Evolutionary conservation across 805 yeast genomes (phyloP).

Genomic region (Huiozyma sinensis): DNA sequence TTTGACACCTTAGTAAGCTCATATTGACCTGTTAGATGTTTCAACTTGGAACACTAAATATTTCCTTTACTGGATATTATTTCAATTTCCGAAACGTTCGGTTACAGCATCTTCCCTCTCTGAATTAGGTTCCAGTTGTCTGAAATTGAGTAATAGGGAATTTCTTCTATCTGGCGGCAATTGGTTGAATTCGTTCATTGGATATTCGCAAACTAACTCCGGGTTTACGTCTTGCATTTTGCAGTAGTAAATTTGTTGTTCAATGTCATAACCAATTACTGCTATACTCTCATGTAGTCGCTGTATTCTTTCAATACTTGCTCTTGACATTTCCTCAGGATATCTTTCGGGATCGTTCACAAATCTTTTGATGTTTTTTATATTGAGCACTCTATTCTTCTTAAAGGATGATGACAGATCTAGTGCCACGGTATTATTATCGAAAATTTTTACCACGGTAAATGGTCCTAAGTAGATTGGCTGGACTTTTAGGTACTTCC

Average conservation of each 20-base stretch:
- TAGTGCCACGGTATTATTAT: conserved; percentile 4
- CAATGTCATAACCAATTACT: conserved; percentile 1
- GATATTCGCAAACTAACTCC: not conserved
- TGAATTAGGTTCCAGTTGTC: too few relatives aligned
- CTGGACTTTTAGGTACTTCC: conserved; percentile 2
- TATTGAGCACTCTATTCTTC: conserved; percentile 5
- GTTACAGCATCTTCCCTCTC: too few relatives aligned
- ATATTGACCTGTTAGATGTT: too few relatives aligned
- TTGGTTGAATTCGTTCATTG: conserved; percentile 1
- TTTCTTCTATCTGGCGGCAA: too few relatives aligned
- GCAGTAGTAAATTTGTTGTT: conserved; percentile 1
- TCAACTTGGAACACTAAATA: too few relatives aligned
- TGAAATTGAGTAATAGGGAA: too few relatives aligned
- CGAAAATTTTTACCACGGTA: conserved; percentile 1
- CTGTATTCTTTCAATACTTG: not conserved
- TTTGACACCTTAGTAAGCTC: too few relatives aligned
- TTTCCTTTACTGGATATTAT: too few relatives aligned
- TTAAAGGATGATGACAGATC: conserved; percentile 3
- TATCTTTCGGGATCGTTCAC: not conserved
- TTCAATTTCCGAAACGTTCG: too few relatives aligned
- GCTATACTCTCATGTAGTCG: conserved; percentile 2
- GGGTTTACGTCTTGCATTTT: conserved; percentile 4
- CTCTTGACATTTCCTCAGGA: not conserved
- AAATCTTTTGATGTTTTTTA: conserved; percentile 1
- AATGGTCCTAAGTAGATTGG: conserved; percentile 6